Conservation (phyloP, 2,329 filamentous ascomycete species). For the Colletotrichum godetiae region DNA sequence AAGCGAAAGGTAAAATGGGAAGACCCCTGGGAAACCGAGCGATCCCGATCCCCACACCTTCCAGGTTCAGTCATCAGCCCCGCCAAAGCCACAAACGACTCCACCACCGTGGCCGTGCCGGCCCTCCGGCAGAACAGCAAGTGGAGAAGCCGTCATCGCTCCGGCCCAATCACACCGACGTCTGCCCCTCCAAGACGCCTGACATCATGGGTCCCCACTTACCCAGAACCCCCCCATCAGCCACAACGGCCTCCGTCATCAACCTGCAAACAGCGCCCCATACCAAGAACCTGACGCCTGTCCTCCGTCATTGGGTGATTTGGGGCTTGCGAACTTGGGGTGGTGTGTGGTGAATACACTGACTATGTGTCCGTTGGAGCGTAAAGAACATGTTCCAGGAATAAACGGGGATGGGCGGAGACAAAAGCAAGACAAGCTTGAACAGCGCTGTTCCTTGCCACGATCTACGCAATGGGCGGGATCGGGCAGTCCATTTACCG, state of each 20-base stretch:
- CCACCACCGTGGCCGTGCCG: conserved; percentile 23
- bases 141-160: conserved; percentile 7
- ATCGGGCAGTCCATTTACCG: conserved; percentile 24
- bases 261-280: conserved; percentile 30
- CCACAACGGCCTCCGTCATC: conserved; percentile 32
- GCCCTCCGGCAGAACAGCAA: neutral
- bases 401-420: neutral
- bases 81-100: conserved; percentile 21
- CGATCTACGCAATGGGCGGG: conserved; percentile 27
- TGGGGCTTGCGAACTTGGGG: neutral
- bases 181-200: conserved; percentile 14
- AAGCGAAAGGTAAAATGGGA: neutral
- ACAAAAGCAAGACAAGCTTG: neutral
- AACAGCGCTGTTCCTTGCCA: conserved; percentile 14
- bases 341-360: neutral
- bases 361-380: neutral
- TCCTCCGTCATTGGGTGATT: conserved; percentile 7
- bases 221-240: conserved; percentile 21
- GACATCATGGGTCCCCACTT: conserved; percentile 25
- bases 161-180: conserved; percentile 18
- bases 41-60: conserved; percentile 17
- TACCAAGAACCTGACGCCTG: conserved; percentile 22
- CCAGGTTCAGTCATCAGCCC: neutral
- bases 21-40: conserved; percentile 4
- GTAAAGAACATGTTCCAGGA: neutral